These are phyloP conservation scores for Raphanus raphanistrum DNA, from an alignment of 345 rosid genomes.

Conservation along the genomic window DNA sequence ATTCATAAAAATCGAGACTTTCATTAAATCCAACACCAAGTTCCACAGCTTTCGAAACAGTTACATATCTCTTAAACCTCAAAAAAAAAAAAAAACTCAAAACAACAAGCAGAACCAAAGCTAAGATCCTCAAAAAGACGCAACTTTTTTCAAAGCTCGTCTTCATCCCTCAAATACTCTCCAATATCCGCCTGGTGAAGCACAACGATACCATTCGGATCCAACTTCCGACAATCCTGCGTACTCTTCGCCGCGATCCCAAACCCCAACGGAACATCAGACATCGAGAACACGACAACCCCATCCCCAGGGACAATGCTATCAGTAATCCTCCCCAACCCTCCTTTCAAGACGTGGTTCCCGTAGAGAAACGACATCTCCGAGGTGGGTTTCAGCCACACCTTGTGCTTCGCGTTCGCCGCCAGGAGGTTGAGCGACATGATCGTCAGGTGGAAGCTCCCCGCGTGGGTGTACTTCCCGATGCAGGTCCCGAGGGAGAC, in stretches of 20 bases:
- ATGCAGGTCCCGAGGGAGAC: slow-evolving; percentile 77
- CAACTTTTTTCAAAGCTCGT: slow-evolving; percentile 56
- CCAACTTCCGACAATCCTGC: slow-evolving; percentile 86
- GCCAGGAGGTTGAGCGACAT: slow-evolving; percentile 62
- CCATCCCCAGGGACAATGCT: slow-evolving; percentile 78
- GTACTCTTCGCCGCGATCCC: slow-evolving; percentile 78
- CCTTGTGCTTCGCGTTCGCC: slow-evolving; percentile 84
- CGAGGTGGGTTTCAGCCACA: slow-evolving; percentile 92
- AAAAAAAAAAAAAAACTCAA: background rate
- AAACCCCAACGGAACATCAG: slow-evolving; percentile 84
- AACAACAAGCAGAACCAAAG: slow-evolving; percentile 27
- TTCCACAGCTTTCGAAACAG: slow-evolving; percentile 26
- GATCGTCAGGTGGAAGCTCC: slow-evolving; percentile 70
- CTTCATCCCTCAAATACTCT: slow-evolving; percentile 89
- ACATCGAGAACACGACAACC: slow-evolving; percentile 84
- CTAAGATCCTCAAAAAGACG: slow-evolving; percentile 8
- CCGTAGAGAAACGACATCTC: slow-evolving; percentile 95
- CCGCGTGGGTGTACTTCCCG: slow-evolving; percentile 80
- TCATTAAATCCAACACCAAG: slow-evolving; percentile 12
- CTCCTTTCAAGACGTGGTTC: slow-evolving; percentile 89
- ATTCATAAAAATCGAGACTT: slow-evolving; percentile 21
- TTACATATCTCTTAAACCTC: slow-evolving; percentile 7
- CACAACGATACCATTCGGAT: slow-evolving; percentile 82
- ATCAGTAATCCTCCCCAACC: slow-evolving; percentile 83
- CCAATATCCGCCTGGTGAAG: slow-evolving; percentile 86